A percentile compares a stretch with the other conserved stretches of the same genome.
These are phyloP conservation scores for Pittosporum tobira DNA, from an alignment of 129 eudicot genomes.

Conservation along the genomic window DNA sequence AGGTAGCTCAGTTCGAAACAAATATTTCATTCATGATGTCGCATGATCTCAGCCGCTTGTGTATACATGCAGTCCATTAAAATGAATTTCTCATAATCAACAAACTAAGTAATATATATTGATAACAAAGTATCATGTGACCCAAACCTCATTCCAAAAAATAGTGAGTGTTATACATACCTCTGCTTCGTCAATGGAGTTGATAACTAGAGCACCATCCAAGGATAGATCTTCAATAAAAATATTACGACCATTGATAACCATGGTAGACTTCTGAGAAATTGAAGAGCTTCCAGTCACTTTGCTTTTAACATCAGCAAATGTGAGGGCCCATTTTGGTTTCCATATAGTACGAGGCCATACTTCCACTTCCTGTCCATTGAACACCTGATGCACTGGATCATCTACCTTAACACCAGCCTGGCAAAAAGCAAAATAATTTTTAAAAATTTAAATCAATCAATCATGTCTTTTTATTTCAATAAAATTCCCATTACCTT, in stretches of 20 bases:
- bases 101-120: not conserved
- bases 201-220: conserved; percentile 79
- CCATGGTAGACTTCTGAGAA: conserved; percentile 73
- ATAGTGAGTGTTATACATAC: conserved; percentile 20
- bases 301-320: conserved; percentile 57
- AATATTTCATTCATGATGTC: too few species aligned
- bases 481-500: not conserved
- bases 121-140: not conserved
- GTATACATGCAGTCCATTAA: too few species aligned
- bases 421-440: conserved; percentile 30
- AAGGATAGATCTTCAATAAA: conserved; percentile 55
- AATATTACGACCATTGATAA: conserved; percentile 52
- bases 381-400: conserved; percentile 53
- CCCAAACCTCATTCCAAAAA: not conserved
- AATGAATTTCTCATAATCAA: too few species aligned
- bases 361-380: conserved; percentile 93
- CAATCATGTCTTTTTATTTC: not conserved
- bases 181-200: conserved; percentile 73
- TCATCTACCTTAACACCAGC: conserved; percentile 79
- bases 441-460: not conserved
- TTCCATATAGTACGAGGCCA: conserved; percentile 91
- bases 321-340: conserved; percentile 91
- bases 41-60: too few species aligned
- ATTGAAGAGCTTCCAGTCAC: conserved; percentile 51
- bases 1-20: too few species aligned